Conservation (phyloP, 495 filamentous ascomycete species). For the Echria macrotheca region DNA sequence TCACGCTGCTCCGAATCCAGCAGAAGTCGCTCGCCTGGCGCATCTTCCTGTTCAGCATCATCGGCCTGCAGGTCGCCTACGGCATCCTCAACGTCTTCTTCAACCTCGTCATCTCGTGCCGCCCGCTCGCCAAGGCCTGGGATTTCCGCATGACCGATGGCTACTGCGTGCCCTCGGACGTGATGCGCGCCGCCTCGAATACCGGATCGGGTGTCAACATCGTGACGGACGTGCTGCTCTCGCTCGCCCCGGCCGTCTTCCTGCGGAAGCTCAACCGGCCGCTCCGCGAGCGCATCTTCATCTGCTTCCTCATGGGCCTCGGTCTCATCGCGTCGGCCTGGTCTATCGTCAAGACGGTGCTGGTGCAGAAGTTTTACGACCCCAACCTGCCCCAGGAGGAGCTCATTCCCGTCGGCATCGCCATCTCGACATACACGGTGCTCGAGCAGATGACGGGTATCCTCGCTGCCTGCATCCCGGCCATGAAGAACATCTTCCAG, state of each 20-base stretch:
- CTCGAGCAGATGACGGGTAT: conserved; percentile 20
- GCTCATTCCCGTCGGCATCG: conserved; percentile 14
- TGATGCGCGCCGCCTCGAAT: conserved; percentile 17
- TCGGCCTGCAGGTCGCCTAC: conserved; percentile 52
- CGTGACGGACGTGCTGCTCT: conserved; percentile 23
- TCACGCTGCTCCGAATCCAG: conserved; percentile 24
- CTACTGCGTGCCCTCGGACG: conserved; percentile 15
- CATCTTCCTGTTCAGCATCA: conserved; percentile 50
- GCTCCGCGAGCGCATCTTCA: conserved; percentile 23
- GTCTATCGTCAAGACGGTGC: conserved; percentile 22
- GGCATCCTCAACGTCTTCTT: conserved; percentile 34
- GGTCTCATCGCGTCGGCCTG: conserved; percentile 19
- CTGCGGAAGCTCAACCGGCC: conserved; percentile 24
- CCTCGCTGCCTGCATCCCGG: conserved; percentile 20
- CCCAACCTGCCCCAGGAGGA: conserved; percentile 5
- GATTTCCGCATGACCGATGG: conserved; percentile 8
- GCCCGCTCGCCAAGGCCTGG: conserved; percentile 19
- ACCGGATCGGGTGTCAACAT: conserved; percentile 20
- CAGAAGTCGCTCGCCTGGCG: conserved; percentile 31
- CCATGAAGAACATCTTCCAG: conserved; percentile 6
- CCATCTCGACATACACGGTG: conserved; percentile 21
- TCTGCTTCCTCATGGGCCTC: conserved; percentile 24
- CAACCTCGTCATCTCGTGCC: conserved; percentile 21
- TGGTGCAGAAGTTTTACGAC: conserved; percentile 17
- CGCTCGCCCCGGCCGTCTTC: conserved; percentile 20